phyloP scores from a whole-genome alignment of 495 filamentous ascomycete species.

The Tuber borchii region DNA sequence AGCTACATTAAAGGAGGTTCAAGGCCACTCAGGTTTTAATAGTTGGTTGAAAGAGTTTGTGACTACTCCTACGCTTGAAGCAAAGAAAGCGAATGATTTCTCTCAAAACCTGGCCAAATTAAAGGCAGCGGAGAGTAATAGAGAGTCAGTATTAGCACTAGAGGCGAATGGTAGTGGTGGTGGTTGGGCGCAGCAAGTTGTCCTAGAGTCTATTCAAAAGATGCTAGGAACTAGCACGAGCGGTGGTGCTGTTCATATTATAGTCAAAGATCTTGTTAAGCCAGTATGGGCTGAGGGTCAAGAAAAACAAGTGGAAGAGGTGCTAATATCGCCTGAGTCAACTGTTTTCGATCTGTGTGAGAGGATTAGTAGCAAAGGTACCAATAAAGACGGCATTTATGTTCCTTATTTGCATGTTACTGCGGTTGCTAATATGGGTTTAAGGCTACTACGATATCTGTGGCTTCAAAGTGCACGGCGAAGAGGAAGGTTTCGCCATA shows the following conservation, averaged over 20 bases:
- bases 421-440: neutral
- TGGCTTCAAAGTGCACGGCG: neutral
- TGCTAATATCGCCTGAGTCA: neutral
- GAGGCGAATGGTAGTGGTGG: neutral
- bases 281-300: neutral
- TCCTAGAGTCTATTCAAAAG: neutral
- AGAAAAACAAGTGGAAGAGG: neutral
- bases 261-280: neutral
- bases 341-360: neutral
- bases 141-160: neutral
- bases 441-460: neutral
- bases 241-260: neutral
- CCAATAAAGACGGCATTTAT: neutral
- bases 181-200: neutral
- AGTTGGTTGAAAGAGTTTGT: neutral
- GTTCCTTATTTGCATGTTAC: neutral
- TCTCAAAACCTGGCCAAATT: neutral
- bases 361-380: neutral
- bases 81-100: neutral
- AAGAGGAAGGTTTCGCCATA: neutral
- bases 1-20: neutral
- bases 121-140: neutral
- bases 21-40: neutral
- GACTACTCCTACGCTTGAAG: neutral
- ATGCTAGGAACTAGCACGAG: neutral